Base-by-base conservation (phyloP, 106 monocot species). In the Allium fistulosum region DNA sequence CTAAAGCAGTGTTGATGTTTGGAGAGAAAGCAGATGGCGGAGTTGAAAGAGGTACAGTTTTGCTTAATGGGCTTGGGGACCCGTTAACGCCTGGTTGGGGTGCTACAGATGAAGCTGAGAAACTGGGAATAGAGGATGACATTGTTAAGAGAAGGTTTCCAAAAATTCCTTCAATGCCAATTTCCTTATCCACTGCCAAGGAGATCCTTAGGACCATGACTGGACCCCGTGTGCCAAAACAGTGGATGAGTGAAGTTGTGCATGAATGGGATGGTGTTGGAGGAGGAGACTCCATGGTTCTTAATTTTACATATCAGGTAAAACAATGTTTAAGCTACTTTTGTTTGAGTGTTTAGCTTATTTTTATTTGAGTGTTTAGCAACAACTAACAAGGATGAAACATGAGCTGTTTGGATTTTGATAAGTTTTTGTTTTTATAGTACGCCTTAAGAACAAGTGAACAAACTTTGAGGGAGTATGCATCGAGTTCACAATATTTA, bases 301-400 rank as follows among this genome's bases (percentile, higher is more conserved):
- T 52, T 15, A 99, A 99, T 80, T 99, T 99, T 57, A 89, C 89
- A 0, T 90, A 99, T 69, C 51, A 64, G 84, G 97, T 99, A 85
- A 51, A 13, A 27, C 9, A 59, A 13, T 37, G 37, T 2, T 17
- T 5, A 59, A 10, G 18, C 18, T 17, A 18, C n/a, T 59, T 59
- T 59, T 59, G 59, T 18, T 59, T 37, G 37, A 37, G 5, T 37
- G 37, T 37, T 37, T 0, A 37, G 37, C 37, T 37, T 37, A 37
- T 37, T 37, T 37, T 37, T 37, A 37, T 37, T 37, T 37, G 37
- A 37, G 1, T 37, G 37, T 37, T 37, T 37, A 5, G 37, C 2
- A 4, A 37, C 37, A 37, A 37, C 37, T 37, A 37, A 37, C 37
- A 37, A 37, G 37, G 5, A 37, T 37, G 37, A 37, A 37, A 37